Conservation (phyloP, 2,329 filamentous ascomycete genomes). For the Grosmannia huntii region DNA sequence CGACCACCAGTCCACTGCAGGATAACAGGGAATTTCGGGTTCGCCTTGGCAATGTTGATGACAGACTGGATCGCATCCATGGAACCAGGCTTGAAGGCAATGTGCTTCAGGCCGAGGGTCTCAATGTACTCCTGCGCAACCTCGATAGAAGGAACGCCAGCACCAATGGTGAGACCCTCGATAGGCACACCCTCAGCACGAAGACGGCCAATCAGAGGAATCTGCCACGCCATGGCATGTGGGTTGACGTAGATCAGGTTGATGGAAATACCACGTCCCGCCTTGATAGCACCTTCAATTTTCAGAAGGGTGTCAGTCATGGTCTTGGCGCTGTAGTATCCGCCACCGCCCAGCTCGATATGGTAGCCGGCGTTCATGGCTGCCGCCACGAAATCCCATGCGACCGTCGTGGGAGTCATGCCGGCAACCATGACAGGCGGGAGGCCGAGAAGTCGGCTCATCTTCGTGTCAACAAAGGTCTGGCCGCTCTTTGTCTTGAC, state of each 20-base stretch:
- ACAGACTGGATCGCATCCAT: constrained; percentile 78
- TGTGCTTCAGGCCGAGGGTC: constrained; percentile 85
- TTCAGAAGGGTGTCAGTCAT: constrained; percentile 76
- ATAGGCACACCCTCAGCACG: constrained; percentile 80
- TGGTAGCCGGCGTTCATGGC: constrained; percentile 95
- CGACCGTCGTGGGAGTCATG: constrained; percentile 84
- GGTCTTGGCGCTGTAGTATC: constrained; percentile 70
- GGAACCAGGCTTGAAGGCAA: constrained; percentile 87
- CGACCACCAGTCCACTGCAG: constrained; percentile 92
- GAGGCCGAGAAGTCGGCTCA: constrained; percentile 74
- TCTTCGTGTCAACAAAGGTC: constrained; percentile 93
- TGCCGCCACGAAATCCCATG: constrained; percentile 83
- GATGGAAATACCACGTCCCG: constrained; percentile 76
- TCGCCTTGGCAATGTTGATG: constrained; percentile 88
- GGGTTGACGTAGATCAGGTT: constrained; percentile 90
- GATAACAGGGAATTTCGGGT: constrained; percentile 83
- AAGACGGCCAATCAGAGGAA: constrained; percentile 68
- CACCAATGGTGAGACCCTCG: constrained; percentile 83
- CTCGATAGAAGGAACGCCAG: constrained; percentile 86
- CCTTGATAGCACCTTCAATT: constrained; percentile 72
- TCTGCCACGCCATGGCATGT: constrained; percentile 83
- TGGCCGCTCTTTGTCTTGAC: constrained; percentile 80
- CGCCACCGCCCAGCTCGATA: constrained; percentile 79
- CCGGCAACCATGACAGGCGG: constrained; percentile 84
- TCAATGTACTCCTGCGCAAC: constrained; percentile 89